Percentiles rank a stretch among this genome's conserved stretches.
These are phyloP conservation scores for Climacium dendroides DNA, from an alignment of 225 moss, liverwort and hornwort genomes.

Conservation along the genomic window DNA sequence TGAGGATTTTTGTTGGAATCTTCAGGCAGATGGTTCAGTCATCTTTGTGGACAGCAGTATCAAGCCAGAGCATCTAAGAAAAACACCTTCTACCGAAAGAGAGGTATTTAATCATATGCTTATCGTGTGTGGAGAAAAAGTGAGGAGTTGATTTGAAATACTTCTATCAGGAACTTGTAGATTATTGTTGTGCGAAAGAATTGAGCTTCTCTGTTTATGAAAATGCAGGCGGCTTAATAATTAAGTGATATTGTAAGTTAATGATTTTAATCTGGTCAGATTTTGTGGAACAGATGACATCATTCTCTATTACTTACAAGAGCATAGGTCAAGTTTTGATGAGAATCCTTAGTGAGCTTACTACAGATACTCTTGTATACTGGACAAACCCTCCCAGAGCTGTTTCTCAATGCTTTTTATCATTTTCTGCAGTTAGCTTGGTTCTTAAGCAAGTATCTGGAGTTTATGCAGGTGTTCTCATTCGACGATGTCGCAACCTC, in stretches of 20 bases:
- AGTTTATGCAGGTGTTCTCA: slow-evolving; percentile 16
- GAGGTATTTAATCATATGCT: slow-evolving; percentile 9
- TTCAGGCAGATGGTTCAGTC: slow-evolving; percentile 31
- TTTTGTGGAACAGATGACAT: not conserved
- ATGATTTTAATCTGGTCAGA: not conserved
- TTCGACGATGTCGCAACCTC: slow-evolving; percentile 24
- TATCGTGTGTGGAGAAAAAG: not conserved
- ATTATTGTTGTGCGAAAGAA: not conserved
- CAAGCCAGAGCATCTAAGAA: slow-evolving; percentile 7
- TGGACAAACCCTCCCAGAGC: not conserved
- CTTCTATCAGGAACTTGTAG: not conserved
- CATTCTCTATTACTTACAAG: not conserved
- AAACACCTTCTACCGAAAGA: not conserved
- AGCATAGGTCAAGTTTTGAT: not conserved
- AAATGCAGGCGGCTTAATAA: not conserved
- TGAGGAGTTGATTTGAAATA: not conserved
- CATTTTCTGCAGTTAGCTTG: not conserved
- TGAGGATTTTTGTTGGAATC: not conserved
- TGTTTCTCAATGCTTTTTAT: not conserved
- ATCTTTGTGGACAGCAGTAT: slow-evolving; percentile 33
- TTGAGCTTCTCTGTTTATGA: not conserved
- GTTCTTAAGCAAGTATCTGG: not conserved
- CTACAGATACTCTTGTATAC: not conserved
- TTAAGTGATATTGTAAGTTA: not conserved
- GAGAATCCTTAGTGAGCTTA: not conserved